These are phyloP conservation scores for Starmera amethionina DNA, from an alignment of 805 yeast genomes.

Conservation along the genomic window DNA sequence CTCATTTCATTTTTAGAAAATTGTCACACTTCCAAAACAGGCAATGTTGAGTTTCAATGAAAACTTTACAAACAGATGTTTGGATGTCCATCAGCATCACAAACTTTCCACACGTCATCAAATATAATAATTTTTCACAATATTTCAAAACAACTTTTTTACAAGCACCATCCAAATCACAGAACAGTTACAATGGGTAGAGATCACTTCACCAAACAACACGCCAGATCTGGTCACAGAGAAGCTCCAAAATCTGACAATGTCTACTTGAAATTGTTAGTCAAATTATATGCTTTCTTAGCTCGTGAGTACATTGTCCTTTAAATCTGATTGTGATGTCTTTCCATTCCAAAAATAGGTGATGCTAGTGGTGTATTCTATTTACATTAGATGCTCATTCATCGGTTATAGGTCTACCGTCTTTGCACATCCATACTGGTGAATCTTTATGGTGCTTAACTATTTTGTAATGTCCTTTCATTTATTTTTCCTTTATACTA, in stretches of 20 bases:
- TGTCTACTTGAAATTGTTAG: conserved; percentile 96
- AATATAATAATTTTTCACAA: not conserved
- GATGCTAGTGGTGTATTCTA: no score
- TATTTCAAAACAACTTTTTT: not conserved
- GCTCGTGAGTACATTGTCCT: conserved; percentile 76
- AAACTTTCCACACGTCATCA: not conserved
- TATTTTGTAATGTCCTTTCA: no score
- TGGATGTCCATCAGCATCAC: not conserved
- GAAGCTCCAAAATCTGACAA: conserved; percentile 99
- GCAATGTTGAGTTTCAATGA: not conserved
- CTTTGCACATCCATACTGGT: no score
- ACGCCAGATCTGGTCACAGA: conserved; percentile 93
- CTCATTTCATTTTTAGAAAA: no score
- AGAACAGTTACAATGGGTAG: conserved; percentile 65
- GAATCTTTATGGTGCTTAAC: no score
- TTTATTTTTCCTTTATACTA: no score
- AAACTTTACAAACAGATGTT: not conserved
- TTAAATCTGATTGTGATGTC: no score
- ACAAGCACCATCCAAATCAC: not conserved
- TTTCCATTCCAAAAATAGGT: no score
- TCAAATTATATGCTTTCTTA: conserved; percentile 96
- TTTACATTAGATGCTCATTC: no score
- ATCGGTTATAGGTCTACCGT: no score
- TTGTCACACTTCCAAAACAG: not conserved
- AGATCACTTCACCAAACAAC: conserved; percentile 95